Base-by-base conservation (phyloP, 129 eudicot genomes). In the Artemisia annua region DNA sequence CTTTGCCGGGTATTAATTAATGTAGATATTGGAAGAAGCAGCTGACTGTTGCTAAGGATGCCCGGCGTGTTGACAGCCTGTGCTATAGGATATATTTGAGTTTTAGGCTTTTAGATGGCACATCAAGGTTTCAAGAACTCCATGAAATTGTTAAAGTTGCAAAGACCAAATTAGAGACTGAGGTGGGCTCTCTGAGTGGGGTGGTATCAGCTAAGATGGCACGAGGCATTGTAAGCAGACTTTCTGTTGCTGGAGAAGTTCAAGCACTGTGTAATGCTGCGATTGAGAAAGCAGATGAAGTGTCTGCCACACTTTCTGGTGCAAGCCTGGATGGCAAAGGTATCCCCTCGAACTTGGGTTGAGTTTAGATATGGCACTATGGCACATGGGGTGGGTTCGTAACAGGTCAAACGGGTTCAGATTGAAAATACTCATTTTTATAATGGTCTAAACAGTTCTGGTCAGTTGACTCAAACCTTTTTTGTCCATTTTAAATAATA, bases 1-100 rank as follows among this genome's bases (percentile, higher is more conserved):
- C 49, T 43, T 35, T 66, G 8, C 32, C 16, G 63, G 19, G 19
- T 44, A 28, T 22, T 71, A 54, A 53, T 57, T 39, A 49, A 71
- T 69, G 69, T 91, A 91, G 97, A 73, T 81, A 70, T 75, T 92
- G 95, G 98, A 92, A 79, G 87, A 89, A 89, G 80, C 98, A 92
- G 65, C 64, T 92, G 69, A 72, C 17, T 55, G 72, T 85, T 63
- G 98, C 96, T 5, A 89, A 85, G 81, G 92, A 85, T 51, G 91
- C 90, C 20, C 89, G 90, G 3, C 85, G 90, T 58, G 90, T 92
- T 49, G 92, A 87, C 66, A 75, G 69, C 12, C 88, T 92, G 19
- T 92, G 95, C 73, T 80, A 85, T 50, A 71, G 98, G 83, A 85
- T 92, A 79, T 71, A 78, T 67, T 76, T 92, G 74, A 80, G 96